A percentile compares a stretch with the other conserved stretches of the same genome.
Evolutionary conservation across 2,329 filamentous ascomycete genomes (phyloP).

Genomic region (Xylaria sp.): DNA sequence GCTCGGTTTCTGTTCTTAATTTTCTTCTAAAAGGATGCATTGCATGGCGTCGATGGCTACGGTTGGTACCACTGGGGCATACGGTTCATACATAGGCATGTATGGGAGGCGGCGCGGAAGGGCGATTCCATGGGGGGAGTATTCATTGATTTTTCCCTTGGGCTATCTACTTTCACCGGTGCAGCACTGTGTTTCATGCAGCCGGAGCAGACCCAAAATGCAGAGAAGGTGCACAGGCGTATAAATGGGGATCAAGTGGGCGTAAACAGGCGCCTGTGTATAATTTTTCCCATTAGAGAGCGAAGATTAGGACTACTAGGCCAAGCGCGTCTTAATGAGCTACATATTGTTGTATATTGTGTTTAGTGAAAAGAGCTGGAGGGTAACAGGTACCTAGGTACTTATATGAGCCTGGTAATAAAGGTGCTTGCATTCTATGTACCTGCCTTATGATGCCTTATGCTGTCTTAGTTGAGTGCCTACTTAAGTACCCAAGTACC

Average conservation of each 20-base stretch:
- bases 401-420: no score
- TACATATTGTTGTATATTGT: background rate
- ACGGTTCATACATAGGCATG: constrained; percentile 14
- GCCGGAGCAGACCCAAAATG: background rate
- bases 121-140: background rate
- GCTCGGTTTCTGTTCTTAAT: background rate
- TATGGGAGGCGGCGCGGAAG: background rate
- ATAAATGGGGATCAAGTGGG: background rate
- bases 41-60: constrained; percentile 34
- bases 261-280: background rate
- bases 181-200: background rate
- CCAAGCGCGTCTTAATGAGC: background rate
- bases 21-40: constrained; percentile 24
- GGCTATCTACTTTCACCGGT: background rate
- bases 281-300: background rate
- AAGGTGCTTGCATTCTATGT: no score
- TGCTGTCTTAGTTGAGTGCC: no score
- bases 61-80: constrained; percentile 4
- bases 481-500: no score
- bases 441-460: background rate
- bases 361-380: background rate
- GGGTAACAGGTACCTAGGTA: no score
- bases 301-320: background rate
- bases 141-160: constrained; percentile 13
- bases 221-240: no score